Base-by-base conservation (phyloP, 176 grass and related monocot species). In the Urochloa ruziziensis region DNA sequence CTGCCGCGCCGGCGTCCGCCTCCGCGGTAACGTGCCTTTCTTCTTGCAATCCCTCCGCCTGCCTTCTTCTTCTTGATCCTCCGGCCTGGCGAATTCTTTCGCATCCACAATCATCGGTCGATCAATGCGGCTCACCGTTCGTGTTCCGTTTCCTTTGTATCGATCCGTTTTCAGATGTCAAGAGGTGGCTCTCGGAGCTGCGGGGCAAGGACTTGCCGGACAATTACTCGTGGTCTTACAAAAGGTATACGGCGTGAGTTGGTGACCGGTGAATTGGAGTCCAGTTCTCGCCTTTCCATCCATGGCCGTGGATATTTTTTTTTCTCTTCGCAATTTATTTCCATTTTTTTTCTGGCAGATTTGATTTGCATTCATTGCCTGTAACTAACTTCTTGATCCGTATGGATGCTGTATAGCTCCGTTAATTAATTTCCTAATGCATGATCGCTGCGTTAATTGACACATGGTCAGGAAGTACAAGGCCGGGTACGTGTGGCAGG, bases 141-240 rank as follows among this genome's bases (percentile, higher is more conserved):
- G 23, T 64, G 40, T n/a, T n/a, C n/a, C n/a, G n/a, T n/a, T n/a
- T n/a, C n/a, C 17, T 27, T 25, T 17, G 51, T 32, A 37, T 57
- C 21, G 10, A 18, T 29, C 3, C 14, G 49, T 29, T 59, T 29
- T 74, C 75, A 94, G 93, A 94, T 81, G 90, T 94, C 25, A 94
- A 94, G 87, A 75, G 87, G 66, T 94, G 90, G 93, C 90, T 94
- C 4, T 72, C 90, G 54, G 93, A 94, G 85, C 80, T 94, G 17
- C 88, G 90, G 18, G 87, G 93, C 73, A 90, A 90, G 82, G 90
- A 78, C 67, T 77, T 92, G 82, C 68, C 90, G 62, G 82, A 86
- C 24, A 88, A 62, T 10, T 92, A 92, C 76, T 80, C 93, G 6
- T 94, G 93, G 93, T 92, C 87, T 2, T 90, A 92, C 78, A 94